Percentiles rank a stretch among this genome's conserved stretches.
phyloP scores from a whole-genome alignment of 495 filamentous ascomycete genomes.

The Articulospora tetracladia region DNA sequence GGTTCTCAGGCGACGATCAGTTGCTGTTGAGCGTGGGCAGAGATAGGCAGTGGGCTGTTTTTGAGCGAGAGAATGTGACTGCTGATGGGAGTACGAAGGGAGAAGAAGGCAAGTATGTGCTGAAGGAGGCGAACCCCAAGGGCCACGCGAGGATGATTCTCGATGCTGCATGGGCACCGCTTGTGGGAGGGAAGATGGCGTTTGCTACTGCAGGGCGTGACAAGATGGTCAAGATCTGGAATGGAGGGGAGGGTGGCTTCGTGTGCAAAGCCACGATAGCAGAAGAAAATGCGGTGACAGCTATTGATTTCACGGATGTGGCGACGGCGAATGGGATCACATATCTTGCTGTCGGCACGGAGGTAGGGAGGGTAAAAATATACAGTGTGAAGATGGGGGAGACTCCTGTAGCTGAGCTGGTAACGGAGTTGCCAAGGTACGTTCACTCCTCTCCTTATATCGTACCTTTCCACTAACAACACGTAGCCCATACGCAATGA shows the following conservation, averaged over 20 bases:
- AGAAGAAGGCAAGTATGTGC: slow-evolving; percentile 41
- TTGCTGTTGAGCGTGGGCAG: slow-evolving; percentile 84
- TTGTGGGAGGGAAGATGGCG: slow-evolving; percentile 23
- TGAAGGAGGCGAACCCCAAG: slow-evolving; percentile 65
- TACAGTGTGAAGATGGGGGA: slow-evolving; percentile 32
- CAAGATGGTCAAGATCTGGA: slow-evolving; percentile 81
- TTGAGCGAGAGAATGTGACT: slow-evolving; percentile 42
- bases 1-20: slow-evolving; percentile 71
- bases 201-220: slow-evolving; percentile 91
- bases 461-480: slow-evolving; percentile 14
- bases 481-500: slow-evolving; percentile 60
- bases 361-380: slow-evolving; percentile 49
- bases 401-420: slow-evolving; percentile 38
- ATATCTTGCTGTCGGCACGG: slow-evolving; percentile 63
- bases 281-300: slow-evolving; percentile 63
- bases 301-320: slow-evolving; percentile 61
- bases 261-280: slow-evolving; percentile 49
- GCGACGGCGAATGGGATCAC: slow-evolving; percentile 8
- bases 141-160: slow-evolving; percentile 90
- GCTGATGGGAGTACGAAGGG: slow-evolving; percentile 11
- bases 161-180: slow-evolving; percentile 75
- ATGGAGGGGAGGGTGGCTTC: slow-evolving; percentile 34
- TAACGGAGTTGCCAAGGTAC: slow-evolving; percentile 41
- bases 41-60: slow-evolving; percentile 88
- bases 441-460: not conserved